phyloP scores from a whole-genome alignment of 306 rosid species.

The Begonia peltatifolia region DNA sequence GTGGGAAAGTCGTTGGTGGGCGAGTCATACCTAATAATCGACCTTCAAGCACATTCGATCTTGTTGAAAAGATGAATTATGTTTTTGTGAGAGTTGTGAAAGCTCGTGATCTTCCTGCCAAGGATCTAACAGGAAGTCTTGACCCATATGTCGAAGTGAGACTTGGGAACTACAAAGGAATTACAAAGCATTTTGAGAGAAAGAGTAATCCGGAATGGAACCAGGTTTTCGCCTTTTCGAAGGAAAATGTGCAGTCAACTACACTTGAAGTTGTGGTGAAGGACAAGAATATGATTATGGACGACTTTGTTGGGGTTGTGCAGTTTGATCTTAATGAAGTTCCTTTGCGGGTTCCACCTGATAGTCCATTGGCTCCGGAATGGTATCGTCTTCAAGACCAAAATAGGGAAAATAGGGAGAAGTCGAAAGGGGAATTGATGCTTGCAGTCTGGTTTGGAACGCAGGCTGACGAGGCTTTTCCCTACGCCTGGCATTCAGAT shows the following conservation, averaged over 20 bases:
- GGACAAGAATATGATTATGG: conserved; percentile 52
- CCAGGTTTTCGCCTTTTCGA: conserved; percentile 73
- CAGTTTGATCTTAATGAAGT: conserved; percentile 54
- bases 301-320: conserved; percentile 60
- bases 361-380: conserved; percentile 93
- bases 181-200: conserved; percentile 50
- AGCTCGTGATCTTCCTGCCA: conserved; percentile 76
- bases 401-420: conserved; percentile 47
- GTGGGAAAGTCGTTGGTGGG: conserved; percentile 64
- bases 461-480: conserved; percentile 93
- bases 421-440: conserved; percentile 72
- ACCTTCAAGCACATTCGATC: conserved; percentile 62
- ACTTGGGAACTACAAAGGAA: conserved; percentile 79
- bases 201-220: conserved; percentile 79
- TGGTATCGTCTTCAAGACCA: conserved; percentile 67
- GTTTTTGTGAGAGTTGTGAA: conserved; percentile 79
- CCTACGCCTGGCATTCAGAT: conserved; percentile 98
- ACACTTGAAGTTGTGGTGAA: conserved; percentile 54
- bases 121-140: conserved; percentile 76
- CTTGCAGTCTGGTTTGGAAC: conserved; percentile 96
- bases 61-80: conserved; percentile 71
- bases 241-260: conserved; percentile 37
- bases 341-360: conserved; percentile 65
- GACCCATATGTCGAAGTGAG: conserved; percentile 83
- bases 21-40: conserved; percentile 31